Percentiles rank a stretch among this genome's conserved stretches.
Evolutionary conservation across 768 basidiomycete species (phyloP).

Genomic region (Podaxis rugospora): DNA sequence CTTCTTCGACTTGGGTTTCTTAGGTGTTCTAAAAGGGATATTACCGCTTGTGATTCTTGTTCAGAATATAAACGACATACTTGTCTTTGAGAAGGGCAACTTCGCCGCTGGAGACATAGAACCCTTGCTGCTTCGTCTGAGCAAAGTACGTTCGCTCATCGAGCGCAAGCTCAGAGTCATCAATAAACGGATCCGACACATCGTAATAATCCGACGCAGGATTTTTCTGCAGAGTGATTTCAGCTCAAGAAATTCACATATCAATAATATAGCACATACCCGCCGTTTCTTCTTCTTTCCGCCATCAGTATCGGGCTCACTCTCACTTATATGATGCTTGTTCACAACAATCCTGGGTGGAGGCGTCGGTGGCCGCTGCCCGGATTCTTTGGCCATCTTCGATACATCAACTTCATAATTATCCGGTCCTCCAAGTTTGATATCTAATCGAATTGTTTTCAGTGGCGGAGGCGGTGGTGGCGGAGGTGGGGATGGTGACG

Average conservation of each 20-base stretch:
- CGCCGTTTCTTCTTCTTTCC: constrained; percentile 35
- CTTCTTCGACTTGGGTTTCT: constrained; percentile 71
- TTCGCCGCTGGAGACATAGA: constrained; percentile 87
- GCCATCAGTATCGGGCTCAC: constrained; percentile 29
- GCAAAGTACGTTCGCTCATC: constrained; percentile 91
- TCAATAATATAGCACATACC: constrained; percentile 15
- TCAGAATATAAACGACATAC: constrained; percentile 21
- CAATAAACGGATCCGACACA: constrained; percentile 89
- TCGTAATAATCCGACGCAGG: constrained; percentile 81
- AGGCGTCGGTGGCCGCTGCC: constrained; percentile 61
- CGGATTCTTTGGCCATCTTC: constrained; percentile 52
- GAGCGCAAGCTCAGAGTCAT: constrained; percentile 89
- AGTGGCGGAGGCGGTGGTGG: constrained; percentile 47
- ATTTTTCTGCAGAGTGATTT: constrained; percentile 39
- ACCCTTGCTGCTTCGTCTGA: constrained; percentile 88
- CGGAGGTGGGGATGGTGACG: constrained; percentile 56
- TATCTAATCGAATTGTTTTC: constrained; percentile 64
- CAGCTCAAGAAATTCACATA: not conserved
- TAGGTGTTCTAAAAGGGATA: constrained; percentile 42
- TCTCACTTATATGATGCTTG: constrained; percentile 42
- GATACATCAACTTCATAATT: constrained; percentile 73
- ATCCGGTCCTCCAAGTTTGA: constrained; percentile 65
- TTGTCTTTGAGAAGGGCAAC: constrained; percentile 84
- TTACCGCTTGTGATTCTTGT: constrained; percentile 13
- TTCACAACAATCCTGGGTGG: constrained; percentile 41